A percentile compares a stretch with the other conserved stretches of the same genome.
phyloP scores from a whole-genome alignment of 2,329 filamentous ascomycete species.

The Alternaria burnsii region DNA sequence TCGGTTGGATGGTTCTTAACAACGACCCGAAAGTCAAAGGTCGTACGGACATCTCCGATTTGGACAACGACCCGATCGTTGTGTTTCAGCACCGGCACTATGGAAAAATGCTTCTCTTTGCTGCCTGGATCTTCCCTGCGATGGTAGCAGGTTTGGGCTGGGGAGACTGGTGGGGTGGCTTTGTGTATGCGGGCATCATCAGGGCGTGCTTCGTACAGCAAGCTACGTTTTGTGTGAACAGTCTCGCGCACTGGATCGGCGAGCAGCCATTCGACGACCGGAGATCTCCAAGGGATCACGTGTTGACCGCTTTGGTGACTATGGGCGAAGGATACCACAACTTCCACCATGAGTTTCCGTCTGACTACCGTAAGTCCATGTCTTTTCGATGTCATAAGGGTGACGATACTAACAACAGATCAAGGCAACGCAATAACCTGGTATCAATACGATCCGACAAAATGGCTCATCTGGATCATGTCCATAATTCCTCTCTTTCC shows the following conservation, averaged over 20 bases:
- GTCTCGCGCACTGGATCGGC: constrained; percentile 62
- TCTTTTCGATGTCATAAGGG: background rate
- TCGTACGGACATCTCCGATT: constrained; percentile 59
- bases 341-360: constrained; percentile 52
- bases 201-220: constrained; percentile 61
- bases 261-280: constrained; percentile 52
- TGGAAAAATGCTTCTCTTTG: constrained; percentile 53
- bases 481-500: constrained; percentile 42
- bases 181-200: constrained; percentile 59
- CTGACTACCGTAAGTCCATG: constrained; percentile 34
- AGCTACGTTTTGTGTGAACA: constrained; percentile 62
- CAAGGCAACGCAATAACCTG: constrained; percentile 49
- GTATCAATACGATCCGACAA: constrained; percentile 53
- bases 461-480: constrained; percentile 51
- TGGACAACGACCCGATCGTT: constrained; percentile 59
- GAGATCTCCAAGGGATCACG: constrained; percentile 49
- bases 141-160: constrained; percentile 57
- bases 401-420: background rate
- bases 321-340: constrained; percentile 54
- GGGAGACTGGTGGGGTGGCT: constrained; percentile 59
- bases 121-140: constrained; percentile 55
- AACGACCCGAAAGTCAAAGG: constrained; percentile 60
- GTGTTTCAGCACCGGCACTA: constrained; percentile 59
- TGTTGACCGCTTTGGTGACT: constrained; percentile 51
- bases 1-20: constrained; percentile 62